Conservation (phyloP, 495 filamentous ascomycete genomes). For the Aspergillus coremiiformis region DNA sequence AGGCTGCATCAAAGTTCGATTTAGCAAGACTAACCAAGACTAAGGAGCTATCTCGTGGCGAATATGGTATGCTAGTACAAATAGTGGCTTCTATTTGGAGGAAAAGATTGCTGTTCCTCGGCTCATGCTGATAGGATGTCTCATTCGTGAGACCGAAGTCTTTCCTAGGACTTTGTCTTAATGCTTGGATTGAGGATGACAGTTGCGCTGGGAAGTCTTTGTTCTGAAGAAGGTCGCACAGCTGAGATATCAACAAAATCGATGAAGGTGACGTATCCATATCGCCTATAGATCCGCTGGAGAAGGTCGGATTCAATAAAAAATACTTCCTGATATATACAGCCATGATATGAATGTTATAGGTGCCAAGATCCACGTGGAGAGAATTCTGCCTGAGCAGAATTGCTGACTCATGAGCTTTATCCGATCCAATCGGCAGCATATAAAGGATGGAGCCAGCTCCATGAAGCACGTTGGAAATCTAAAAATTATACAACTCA, state of each 20-base stretch:
- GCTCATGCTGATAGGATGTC: not conserved
- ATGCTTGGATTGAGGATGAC: not conserved
- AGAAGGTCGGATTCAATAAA: no score
- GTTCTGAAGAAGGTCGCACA: conserved; percentile 9
- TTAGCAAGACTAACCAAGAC: conserved; percentile 1
- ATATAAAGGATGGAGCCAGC: no score
- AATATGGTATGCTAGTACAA: not conserved
- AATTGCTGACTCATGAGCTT: conserved; percentile 9
- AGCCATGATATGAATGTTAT: no score
- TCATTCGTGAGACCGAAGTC: not conserved
- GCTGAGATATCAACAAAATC: conserved; percentile 4
- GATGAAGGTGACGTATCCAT: not conserved
- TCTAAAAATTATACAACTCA: not conserved
- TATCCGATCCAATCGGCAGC: not conserved
- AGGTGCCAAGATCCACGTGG: not conserved
- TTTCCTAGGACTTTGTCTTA: not conserved
- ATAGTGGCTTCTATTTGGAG: conserved; percentile 8
- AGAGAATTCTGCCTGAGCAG: conserved; percentile 14
- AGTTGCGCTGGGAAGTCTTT: conserved; percentile 6
- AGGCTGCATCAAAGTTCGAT: not conserved
- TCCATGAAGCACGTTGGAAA: no score
- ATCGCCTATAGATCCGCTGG: not conserved
- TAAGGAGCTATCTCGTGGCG: not conserved
- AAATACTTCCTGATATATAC: no score
- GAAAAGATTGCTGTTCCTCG: not conserved